phyloP scores from a whole-genome alignment of 352 stramenopile genomes.

The Phytophthora hybrid region DNA sequence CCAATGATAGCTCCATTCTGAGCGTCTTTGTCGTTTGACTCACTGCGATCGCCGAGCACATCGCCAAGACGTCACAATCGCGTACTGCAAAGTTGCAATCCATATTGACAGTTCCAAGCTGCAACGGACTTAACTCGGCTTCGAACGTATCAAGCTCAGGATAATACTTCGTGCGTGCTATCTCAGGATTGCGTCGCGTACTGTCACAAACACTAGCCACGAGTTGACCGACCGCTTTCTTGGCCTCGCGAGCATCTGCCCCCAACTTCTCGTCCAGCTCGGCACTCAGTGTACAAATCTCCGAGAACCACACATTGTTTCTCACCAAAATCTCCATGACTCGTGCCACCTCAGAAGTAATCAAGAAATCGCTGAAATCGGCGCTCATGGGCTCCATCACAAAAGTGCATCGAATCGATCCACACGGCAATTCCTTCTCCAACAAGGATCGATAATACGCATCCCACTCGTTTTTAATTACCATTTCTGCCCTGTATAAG shows the following conservation, averaged over 20 bases:
- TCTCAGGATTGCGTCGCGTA: background rate
- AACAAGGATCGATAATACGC: background rate
- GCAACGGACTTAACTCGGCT: background rate
- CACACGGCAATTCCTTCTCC: background rate
- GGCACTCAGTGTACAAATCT: background rate
- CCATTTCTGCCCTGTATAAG: background rate
- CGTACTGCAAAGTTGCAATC: background rate
- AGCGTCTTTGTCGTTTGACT: constrained; percentile 1
- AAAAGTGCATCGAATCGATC: background rate
- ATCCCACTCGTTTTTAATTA: background rate
- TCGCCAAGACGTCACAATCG: background rate
- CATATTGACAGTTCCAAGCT: background rate
- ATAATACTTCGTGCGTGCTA: background rate
- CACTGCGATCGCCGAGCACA: background rate
- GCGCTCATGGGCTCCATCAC: background rate
- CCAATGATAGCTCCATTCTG: background rate
- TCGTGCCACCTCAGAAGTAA: background rate
- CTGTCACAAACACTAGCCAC: background rate
- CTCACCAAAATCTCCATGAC: background rate
- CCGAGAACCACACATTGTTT: background rate
- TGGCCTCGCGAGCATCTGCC: background rate
- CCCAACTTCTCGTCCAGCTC: background rate
- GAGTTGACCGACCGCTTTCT: background rate
- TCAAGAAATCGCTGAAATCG: background rate
- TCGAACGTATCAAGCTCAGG: background rate